Base-by-base conservation (phyloP, 2,329 filamentous ascomycete genomes). In the Myriosclerotinia scirpicola region DNA sequence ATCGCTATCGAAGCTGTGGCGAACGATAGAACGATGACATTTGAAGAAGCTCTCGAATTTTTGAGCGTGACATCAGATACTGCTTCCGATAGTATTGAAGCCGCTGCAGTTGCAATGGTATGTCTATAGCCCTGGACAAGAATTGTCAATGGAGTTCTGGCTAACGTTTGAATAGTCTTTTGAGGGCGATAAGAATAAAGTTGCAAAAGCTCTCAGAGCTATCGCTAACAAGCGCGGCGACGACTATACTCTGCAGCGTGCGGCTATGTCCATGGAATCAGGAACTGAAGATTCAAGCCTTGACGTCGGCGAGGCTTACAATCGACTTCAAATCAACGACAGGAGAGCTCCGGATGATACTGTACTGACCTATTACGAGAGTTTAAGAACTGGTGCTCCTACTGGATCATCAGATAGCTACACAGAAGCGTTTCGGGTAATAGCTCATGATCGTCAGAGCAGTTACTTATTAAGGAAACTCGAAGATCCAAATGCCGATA, bases 11-110 rank as follows among this genome's bases (percentile, higher is more conserved):
- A 83, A 69, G 80, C 82, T 58, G 83, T 84, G 54, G 85, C 88
- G 5, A 81, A 84, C 71, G 83, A 85, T 72, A 73, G 64, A 60
- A 81, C 81, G 79, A 82, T 87, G 68, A 87, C 83, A n/a, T 83
- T 85, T 65, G 82, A 86, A 55, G 85, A 90, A 73, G 89, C 89
- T 1, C 79, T 89, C 42, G 78, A 83, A 15, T 90, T 84, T 78
- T 79, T 91, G 15, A 84, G 82, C 9, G 82, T 77, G 12, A 63
- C 70, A 5, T 61, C 67, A 15, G 72, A 76, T 56, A 73, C 72
- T 44, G 66, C 70, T 36, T 74, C 75, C 36, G 75, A 76, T 53
- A 74, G 68, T 53, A 74, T 77, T 64, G 74, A 74, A 56, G 75
- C 76, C 59, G 61, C 71, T 55, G 75, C 76, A 9, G 67, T 77